These are phyloP conservation scores for Aureobasidium musti DNA, from an alignment of 2,329 filamentous ascomycete species.

Conservation along the genomic window DNA sequence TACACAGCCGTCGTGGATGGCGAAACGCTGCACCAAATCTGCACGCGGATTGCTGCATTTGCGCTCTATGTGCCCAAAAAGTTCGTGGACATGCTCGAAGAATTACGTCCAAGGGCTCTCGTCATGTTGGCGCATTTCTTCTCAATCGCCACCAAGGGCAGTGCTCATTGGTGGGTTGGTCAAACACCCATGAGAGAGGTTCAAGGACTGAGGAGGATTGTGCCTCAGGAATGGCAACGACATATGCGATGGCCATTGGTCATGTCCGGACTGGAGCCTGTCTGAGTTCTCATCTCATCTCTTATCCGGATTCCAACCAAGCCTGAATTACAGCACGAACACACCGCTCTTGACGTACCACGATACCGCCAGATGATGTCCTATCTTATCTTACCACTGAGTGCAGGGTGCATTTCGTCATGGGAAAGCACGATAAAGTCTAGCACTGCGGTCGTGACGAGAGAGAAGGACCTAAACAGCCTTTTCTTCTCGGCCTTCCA, in stretches of 20 bases:
- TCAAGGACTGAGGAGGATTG: slow-evolving; percentile 35
- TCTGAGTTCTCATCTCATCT: neutral
- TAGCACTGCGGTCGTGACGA: neutral
- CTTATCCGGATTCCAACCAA: too few relatives aligned
- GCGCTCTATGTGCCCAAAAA: slow-evolving; percentile 38
- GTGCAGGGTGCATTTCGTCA: neutral
- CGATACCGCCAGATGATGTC: neutral
- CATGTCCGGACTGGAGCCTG: slow-evolving; percentile 18
- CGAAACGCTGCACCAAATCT: slow-evolving; percentile 36
- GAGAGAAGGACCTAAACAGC: too few relatives aligned
- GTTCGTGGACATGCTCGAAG: slow-evolving; percentile 40
- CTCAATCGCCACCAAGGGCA: slow-evolving; percentile 37
- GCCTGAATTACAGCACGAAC: neutral
- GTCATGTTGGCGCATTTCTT: slow-evolving; percentile 43
- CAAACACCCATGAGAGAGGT: slow-evolving; percentile 38
- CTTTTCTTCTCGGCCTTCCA: neutral
- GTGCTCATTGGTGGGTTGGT: slow-evolving; percentile 38
- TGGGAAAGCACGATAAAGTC: neutral
- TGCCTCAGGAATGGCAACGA: slow-evolving; percentile 39
- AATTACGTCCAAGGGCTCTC: slow-evolving; percentile 40
- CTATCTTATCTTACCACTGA: neutral
- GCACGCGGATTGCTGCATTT: slow-evolving; percentile 40
- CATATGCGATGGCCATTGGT: slow-evolving; percentile 39
- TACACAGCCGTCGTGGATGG: slow-evolving; percentile 35
- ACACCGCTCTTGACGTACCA: too few relatives aligned